Conservation (phyloP, 306 rosid genomes). For the Lathyrus tuberosus region DNA sequence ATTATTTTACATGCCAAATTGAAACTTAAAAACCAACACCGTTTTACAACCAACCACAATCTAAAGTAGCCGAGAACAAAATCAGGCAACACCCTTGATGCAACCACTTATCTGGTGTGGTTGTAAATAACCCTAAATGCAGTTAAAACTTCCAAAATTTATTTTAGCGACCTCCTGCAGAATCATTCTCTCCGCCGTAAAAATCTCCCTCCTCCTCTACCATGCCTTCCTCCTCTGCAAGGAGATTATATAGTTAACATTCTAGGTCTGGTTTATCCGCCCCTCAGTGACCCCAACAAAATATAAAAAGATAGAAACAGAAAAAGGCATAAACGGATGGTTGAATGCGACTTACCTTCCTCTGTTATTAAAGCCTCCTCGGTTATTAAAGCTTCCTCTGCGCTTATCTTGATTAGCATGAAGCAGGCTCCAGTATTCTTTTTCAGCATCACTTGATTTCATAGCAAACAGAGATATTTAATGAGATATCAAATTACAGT, state of each 20-base stretch:
- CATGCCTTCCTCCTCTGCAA: too few species aligned
- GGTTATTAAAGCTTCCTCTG: conserved; percentile 49
- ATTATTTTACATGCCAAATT: conserved; percentile 20
- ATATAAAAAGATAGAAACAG: too few species aligned
- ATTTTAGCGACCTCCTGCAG: conserved; percentile 53
- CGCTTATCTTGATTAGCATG: conserved; percentile 64
- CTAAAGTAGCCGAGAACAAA: conserved; percentile 28
- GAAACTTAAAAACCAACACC: neutral
- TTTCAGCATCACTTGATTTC: conserved; percentile 78
- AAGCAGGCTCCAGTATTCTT: conserved; percentile 77
- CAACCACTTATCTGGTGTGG: neutral
- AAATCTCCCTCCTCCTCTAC: too few species aligned
- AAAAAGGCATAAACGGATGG: neutral
- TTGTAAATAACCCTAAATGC: conserved; percentile 14
- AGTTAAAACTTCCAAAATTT: conserved; percentile 53
- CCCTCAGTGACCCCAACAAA: too few species aligned
- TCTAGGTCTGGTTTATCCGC: too few species aligned
- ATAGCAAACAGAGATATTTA: conserved; percentile 17
- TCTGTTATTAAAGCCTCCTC: conserved; percentile 60
- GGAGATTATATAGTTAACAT: too few species aligned
- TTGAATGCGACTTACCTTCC: conserved; percentile 63
- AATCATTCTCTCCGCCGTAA: conserved; percentile 9
- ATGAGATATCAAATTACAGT: neutral
- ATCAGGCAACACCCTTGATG: conserved; percentile 17
- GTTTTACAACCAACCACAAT: conserved; percentile 16